Percentiles rank a stretch among this genome's conserved stretches.
These are phyloP conservation scores for Talaromyces sp. DNA, from an alignment of 2,329 filamentous ascomycete species.

Conservation along the genomic window DNA sequence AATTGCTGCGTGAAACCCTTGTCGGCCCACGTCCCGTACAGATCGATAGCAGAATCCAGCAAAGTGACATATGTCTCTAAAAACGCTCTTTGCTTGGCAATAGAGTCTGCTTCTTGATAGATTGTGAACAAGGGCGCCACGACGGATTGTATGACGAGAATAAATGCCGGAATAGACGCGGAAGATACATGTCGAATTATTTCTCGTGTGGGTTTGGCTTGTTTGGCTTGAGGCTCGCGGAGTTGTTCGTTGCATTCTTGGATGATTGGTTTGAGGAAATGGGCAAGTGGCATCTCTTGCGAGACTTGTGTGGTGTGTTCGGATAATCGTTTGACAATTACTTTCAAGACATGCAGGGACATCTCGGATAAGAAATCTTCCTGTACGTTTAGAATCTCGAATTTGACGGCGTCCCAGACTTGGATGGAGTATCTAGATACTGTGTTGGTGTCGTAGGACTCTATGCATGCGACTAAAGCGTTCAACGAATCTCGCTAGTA, in stretches of 20 bases:
- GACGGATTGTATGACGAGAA: conserved; percentile 54
- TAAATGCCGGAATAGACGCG: conserved; percentile 54
- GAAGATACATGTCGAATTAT: conserved; percentile 57
- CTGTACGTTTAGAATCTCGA: conserved; percentile 64
- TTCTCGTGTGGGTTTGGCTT: conserved; percentile 61
- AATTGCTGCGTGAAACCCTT: conserved; percentile 35
- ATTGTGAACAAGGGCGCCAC: conserved; percentile 57
- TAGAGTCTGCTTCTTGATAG: conserved; percentile 59
- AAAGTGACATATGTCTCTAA: conserved; percentile 59
- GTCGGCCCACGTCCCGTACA: conserved; percentile 56
- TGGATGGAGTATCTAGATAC: conserved; percentile 62
- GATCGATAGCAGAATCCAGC: conserved; percentile 55
- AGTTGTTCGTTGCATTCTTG: conserved; percentile 67
- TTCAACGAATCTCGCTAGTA: conserved; percentile 60
- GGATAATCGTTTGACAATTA: conserved; percentile 56
- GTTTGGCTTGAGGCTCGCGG: conserved; percentile 65
- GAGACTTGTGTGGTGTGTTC: conserved; percentile 36
- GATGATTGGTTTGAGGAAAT: conserved; percentile 58
- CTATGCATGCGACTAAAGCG: conserved; percentile 58
- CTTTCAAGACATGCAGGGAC: conserved; percentile 53
- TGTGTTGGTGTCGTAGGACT: conserved; percentile 57
- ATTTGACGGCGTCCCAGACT: conserved; percentile 66
- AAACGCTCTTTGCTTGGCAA: conserved; percentile 60
- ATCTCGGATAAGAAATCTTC: conserved; percentile 63
- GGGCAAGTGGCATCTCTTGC: conserved; percentile 46